Percentiles rank a stretch among this genome's conserved stretches.
phyloP scores from a whole-genome alignment of 1,284 basidiomycete species.

The Neolentinus lepideus region DNA sequence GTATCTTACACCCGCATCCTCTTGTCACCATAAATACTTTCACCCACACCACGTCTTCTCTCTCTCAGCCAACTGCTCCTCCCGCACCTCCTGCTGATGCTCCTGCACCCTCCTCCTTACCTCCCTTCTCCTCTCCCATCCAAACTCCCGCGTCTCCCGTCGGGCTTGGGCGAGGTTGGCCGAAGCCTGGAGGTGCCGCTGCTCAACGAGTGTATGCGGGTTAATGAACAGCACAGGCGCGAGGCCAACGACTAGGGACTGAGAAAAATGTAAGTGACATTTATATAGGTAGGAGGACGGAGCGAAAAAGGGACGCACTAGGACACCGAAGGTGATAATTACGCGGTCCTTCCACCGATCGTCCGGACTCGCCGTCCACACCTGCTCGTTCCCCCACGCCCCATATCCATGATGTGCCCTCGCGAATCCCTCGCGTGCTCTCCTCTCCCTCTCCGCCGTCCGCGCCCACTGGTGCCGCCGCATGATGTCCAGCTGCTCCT shows the following conservation, averaged over 20 bases:
- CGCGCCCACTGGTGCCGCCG: background rate
- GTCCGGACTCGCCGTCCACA: conserved; percentile 19
- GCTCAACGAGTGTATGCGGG: conserved; percentile 11
- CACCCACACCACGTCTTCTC: background rate
- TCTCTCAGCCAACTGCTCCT: background rate
- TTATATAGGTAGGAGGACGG: background rate
- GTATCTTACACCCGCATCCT: no score
- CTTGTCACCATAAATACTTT: background rate
- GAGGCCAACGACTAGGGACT: conserved; percentile 28
- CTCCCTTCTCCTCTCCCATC: conserved; percentile 28
- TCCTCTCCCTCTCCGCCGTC: background rate
- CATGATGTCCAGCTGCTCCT: background rate
- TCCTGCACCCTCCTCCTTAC: conserved; percentile 31
- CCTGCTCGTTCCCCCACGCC: conserved; percentile 10
- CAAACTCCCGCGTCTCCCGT: conserved; percentile 31
- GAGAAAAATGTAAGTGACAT: background rate
- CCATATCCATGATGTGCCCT: conserved; percentile 5
- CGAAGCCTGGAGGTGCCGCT: conserved; percentile 27
- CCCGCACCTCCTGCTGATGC: background rate
- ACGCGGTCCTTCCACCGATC: conserved; percentile 32
- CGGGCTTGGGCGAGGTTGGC: conserved; percentile 35
- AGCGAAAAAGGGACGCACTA: conserved; percentile 21
- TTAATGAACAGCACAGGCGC: conserved; percentile 20
- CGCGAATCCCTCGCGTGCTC: conserved; percentile 8
- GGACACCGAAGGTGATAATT: conserved; percentile 29